These are phyloP conservation scores for Sphenostylis stenocarpa DNA, from an alignment of 306 rosid genomes.

Conservation along the genomic window DNA sequence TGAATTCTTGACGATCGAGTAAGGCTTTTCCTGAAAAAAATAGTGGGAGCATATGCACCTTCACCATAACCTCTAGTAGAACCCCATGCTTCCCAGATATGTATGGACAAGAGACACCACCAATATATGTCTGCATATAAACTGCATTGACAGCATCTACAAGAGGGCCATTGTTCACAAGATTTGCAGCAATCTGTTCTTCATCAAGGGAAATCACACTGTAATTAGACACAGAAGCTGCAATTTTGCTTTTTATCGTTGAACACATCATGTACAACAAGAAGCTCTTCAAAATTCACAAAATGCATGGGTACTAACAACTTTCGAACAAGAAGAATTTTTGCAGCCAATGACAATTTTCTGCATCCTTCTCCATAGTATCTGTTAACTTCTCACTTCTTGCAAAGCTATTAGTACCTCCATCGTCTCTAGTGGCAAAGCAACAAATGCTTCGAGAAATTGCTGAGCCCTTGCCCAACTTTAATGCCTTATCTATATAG, in stretches of 20 bases:
- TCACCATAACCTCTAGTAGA: conserved; percentile 84
- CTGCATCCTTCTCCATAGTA: conserved; percentile 73
- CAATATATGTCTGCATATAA: conserved; percentile 94
- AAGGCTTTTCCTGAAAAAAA: conserved; percentile 78
- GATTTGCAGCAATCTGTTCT: conserved; percentile 94
- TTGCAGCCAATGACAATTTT: conserved; percentile 68
- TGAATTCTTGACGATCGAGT: conserved; percentile 90
- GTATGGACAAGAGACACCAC: conserved; percentile 93
- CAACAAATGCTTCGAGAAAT: conserved; percentile 69
- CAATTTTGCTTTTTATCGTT: neutral
- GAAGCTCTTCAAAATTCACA: conserved; percentile 36
- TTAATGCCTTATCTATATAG: conserved; percentile 80
- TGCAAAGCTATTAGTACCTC: conserved; percentile 61
- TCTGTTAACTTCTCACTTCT: conserved; percentile 63
- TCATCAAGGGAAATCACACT: conserved; percentile 80
- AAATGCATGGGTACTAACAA: conserved; percentile 24
- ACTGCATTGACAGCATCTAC: conserved; percentile 91
- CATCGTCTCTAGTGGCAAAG: conserved; percentile 75
- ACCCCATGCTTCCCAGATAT: conserved; percentile 73
- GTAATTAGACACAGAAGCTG: conserved; percentile 69
- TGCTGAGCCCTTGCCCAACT: conserved; percentile 76
- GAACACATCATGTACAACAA: conserved; percentile 30
- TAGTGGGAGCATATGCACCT: conserved; percentile 72
- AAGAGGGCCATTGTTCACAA: conserved; percentile 85
- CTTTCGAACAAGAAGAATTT: conserved; percentile 61